phyloP scores from a whole-genome alignment of 495 filamentous ascomycete species.

The Aspergillus nanangensis region DNA sequence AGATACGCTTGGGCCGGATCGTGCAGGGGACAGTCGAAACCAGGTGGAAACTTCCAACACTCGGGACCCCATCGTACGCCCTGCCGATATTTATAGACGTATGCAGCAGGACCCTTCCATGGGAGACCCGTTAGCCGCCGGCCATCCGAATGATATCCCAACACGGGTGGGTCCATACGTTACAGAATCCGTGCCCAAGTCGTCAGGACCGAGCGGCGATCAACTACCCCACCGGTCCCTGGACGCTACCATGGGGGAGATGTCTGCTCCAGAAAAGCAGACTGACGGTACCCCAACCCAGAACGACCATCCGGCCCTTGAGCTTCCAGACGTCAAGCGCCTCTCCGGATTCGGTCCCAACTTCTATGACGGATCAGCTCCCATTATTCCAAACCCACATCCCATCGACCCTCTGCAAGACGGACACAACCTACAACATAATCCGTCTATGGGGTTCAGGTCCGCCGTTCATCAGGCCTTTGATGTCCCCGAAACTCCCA shows the following conservation, averaged over 20 bases:
- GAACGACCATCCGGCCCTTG: constrained; percentile 16
- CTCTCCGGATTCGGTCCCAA: constrained; percentile 60
- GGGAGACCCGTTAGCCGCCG: constrained; percentile 48
- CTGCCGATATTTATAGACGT: constrained; percentile 75
- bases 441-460: constrained; percentile 57
- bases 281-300: constrained; percentile 1
- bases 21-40: constrained; percentile 38
- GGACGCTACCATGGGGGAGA: neutral
- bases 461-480: constrained; percentile 70
- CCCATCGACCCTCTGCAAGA: no score
- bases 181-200: constrained; percentile 7
- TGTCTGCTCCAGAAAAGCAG: neutral
- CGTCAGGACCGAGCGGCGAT: neutral
- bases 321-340: constrained; percentile 59
- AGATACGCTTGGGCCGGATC: constrained; percentile 12
- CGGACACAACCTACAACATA: constrained; percentile 42
- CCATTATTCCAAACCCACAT: constrained; percentile 3
- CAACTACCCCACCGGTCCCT: neutral
- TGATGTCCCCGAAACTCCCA: constrained; percentile 59
- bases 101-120: constrained; percentile 61
- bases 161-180: constrained; percentile 11
- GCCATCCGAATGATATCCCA: constrained; percentile 1
- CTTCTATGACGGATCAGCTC: constrained; percentile 19
- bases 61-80: constrained; percentile 58
- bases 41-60: constrained; percentile 34